These are phyloP conservation scores for Lithospermum erythrorhizon DNA, from an alignment of 257 asterid species.

Conservation along the genomic window DNA sequence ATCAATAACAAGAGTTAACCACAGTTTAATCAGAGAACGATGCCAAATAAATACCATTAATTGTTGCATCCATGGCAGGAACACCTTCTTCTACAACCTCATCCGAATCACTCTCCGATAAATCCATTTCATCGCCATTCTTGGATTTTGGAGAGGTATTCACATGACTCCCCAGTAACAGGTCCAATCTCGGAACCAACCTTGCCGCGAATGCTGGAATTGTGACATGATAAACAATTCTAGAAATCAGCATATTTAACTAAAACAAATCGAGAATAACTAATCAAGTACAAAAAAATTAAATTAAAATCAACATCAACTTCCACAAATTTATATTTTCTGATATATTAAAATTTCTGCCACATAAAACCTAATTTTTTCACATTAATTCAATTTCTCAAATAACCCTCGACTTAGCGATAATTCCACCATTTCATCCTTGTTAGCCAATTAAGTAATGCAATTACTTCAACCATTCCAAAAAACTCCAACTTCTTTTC, in stretches of 20 bases:
- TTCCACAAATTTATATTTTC: too few relatives aligned
- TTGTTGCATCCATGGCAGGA: slow-evolving; percentile 20
- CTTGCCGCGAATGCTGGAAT: slow-evolving; percentile 62
- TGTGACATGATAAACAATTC: neutral
- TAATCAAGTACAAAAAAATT: neutral
- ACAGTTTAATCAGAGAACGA: neutral
- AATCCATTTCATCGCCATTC: slow-evolving; percentile 33
- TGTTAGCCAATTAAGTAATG: too few relatives aligned
- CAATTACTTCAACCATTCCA: too few relatives aligned
- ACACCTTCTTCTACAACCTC: slow-evolving; percentile 28
- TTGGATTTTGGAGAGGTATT: slow-evolving; percentile 55
- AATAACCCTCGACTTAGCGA: too few relatives aligned
- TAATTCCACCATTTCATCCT: too few relatives aligned
- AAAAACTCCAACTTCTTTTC: too few relatives aligned
- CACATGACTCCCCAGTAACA: slow-evolving; percentile 27
- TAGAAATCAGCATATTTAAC: neutral
- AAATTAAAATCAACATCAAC: too few relatives aligned
- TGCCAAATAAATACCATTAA: slow-evolving; percentile 26
- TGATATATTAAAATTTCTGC: too few relatives aligned
- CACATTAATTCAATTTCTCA: too few relatives aligned
- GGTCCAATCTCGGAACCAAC: slow-evolving; percentile 28
- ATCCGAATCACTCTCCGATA: slow-evolving; percentile 36
- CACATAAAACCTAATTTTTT: too few relatives aligned
- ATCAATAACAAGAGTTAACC: neutral
- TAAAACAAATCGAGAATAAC: neutral